Evolutionary conservation across 2,329 filamentous ascomycete genomes (phyloP), one percentile per base, ranked within the genome.

Genomic region (Fusarium paranaense): DNA sequence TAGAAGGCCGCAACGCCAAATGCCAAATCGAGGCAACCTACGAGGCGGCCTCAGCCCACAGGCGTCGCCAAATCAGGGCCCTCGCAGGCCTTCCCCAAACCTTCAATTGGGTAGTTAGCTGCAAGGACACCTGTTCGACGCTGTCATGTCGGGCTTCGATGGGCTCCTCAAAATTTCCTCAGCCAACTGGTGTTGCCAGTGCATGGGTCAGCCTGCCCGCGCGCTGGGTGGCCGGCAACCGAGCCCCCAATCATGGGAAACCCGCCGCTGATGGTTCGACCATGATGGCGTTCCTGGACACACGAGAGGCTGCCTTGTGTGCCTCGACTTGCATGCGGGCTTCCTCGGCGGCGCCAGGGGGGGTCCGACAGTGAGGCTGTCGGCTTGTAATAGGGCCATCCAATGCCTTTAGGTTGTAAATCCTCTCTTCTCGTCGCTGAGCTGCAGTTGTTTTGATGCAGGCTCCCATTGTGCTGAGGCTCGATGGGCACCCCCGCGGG

Each of bases 281-380:
- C 42, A 59, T 42, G 62, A 64, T 47, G 69, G 40, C n/a, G 64
- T 74, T 69, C 57, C 58, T 62, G 40, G 56, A 45, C 22, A 70
- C 47, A 67, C 62, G 45, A 73, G 61, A 73, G 72, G 72, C 65
- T 47, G 45, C 45, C 27, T 57, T 64, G 62, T 70, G 62, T 70
- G 66, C 38, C 37, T 60, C 33, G 47, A n/a, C 11, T 74, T 30
- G 68, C 68, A 73, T 74, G 61, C 58, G 20, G 64, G 58, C 40
- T 61, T 63, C 52, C 72, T 70, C 42, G 30, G 64, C 62, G 60
- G 66, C 62, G 57, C 65, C 65, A 57, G 67, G 58, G 59, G 57
- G 64, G 22, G 32, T n/a, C 22, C 18, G 42, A 67, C 64, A 77
- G 64, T 77, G 72, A 77, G 75, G 75, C 75, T 74, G 75, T 69